Conservation (phyloP, 2,329 filamentous ascomycete species). For the Chrysoporthe cubensis region DNA sequence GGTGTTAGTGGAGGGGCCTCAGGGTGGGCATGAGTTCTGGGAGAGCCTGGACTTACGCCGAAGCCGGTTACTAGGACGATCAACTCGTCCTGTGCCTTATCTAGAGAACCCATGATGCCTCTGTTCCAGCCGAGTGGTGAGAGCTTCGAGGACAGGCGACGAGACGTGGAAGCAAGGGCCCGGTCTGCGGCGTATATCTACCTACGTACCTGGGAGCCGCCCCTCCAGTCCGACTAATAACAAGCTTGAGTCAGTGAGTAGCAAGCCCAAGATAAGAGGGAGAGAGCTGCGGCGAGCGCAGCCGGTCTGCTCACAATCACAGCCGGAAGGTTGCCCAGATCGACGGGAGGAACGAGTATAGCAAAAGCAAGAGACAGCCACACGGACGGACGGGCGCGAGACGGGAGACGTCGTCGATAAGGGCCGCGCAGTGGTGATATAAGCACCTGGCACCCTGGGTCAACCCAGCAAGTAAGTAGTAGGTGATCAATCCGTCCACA, state of each 20-base stretch:
- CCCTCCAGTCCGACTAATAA: not conserved
- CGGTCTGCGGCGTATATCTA: not conserved
- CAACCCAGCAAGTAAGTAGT: too few species aligned
- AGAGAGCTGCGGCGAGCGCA: not conserved
- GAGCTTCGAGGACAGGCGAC: not conserved
- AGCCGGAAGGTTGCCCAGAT: not conserved
- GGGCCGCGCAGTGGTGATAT: not conserved
- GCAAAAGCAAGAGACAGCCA: not conserved
- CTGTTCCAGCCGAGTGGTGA: not conserved
- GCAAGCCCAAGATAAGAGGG: not conserved
- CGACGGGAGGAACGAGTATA: not conserved
- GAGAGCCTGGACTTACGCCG: constrained; percentile 48
- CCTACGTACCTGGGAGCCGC: not conserved
- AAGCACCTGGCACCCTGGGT: not conserved
- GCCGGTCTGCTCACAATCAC: not conserved
- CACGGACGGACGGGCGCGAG: not conserved
- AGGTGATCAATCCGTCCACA: not conserved
- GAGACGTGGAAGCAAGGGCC: not conserved
- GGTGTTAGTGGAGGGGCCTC: constrained; percentile 9
- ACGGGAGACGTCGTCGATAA: constrained; percentile 4
- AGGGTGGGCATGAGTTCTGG: not conserved
- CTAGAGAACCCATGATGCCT: constrained; percentile 35
- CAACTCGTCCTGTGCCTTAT: constrained; percentile 50
- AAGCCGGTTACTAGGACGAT: constrained; percentile 66
- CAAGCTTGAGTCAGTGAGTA: not conserved